Base-by-base conservation (phyloP, 257 asterid species). In the Echites panduratus region DNA sequence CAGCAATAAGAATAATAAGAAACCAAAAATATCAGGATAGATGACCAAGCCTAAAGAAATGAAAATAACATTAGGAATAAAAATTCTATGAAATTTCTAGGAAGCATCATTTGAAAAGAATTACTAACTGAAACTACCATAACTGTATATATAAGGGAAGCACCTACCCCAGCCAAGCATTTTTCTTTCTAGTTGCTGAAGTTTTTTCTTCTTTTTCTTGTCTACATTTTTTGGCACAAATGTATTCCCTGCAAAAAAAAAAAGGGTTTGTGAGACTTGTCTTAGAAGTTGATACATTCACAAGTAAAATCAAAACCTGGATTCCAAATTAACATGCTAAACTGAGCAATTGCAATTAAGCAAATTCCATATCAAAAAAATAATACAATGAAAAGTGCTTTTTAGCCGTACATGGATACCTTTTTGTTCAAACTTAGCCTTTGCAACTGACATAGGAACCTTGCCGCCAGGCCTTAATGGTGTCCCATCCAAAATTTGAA, bases 131-230 rank as follows among this genome's bases (percentile, higher is more conserved):
- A 7, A 63, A 62, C 44, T 16, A 35, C 32, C 29, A 32, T 13
- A 67, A 67, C 41, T 9, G 5, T 57, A 47, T 48, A 47, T 48
- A 45, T 14, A 70, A 50, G 10, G 35, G 22, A 76, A 73, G 79
- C 73, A 73, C 91, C 16, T 88, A 95, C 99, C 99, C 99, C 99
- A 95, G 74, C 99, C 96, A 78, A 92, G 89, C 96, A 95, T 90
- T 87, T 95, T 95, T 75, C 84, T 88, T 81, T 95, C 99, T 65
- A 87, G 95, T 81, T 84, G 85, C 85, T 95, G 92, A 81, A 88
- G 85, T 74, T 92, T 95, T 78, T 73, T 92, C 90, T 92, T 92
- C 91, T 89, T 95, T 69, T 80, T 88, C 83, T 92, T 92, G 84
- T 95, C 99, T 73, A 80, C 86, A 81, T 89, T 91, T 88, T 89